Evolutionary conservation across 495 filamentous ascomycete species (phyloP).

Genomic region (Penicillium macrosclerotiorum): DNA sequence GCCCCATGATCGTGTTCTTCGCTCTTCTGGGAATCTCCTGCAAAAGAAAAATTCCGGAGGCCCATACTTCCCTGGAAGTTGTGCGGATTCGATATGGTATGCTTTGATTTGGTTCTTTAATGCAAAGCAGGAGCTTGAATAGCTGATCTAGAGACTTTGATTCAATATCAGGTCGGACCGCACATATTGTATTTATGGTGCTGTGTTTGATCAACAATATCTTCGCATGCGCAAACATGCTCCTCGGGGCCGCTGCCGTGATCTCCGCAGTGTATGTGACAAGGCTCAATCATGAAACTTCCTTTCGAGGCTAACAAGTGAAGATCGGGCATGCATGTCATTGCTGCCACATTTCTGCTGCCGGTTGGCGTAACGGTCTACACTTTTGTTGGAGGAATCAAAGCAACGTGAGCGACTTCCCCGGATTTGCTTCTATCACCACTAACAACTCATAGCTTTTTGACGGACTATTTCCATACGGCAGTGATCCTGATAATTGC

Average conservation of each 20-base stretch:
- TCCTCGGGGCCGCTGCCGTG: conserved; percentile 39
- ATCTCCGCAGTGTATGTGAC: conserved; percentile 35
- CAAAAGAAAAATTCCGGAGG: conserved; percentile 45
- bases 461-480: conserved; percentile 45
- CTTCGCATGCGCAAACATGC: conserved; percentile 44
- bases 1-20: conserved; percentile 48
- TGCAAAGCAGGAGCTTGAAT: not conserved
- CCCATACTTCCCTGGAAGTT: conserved; percentile 45
- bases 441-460: conserved; percentile 30
- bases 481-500: conserved; percentile 47
- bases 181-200: conserved; percentile 44
- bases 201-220: conserved; percentile 44
- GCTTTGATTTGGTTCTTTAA: not conserved
- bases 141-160: not conserved
- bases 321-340: conserved; percentile 45
- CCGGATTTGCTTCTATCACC: not conserved
- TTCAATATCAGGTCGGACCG: conserved; percentile 18
- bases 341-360: conserved; percentile 42
- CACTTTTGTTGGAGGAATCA: conserved; percentile 47
- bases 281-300: not conserved
- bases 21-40: conserved; percentile 44
- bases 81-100: conserved; percentile 32
- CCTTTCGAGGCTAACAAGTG: not conserved
- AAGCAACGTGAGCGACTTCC: conserved; percentile 42
- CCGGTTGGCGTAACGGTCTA: conserved; percentile 45